These are phyloP conservation scores for Fusarium poae DNA, from an alignment of 2,329 filamentous ascomycete genomes.

Conservation along the genomic window DNA sequence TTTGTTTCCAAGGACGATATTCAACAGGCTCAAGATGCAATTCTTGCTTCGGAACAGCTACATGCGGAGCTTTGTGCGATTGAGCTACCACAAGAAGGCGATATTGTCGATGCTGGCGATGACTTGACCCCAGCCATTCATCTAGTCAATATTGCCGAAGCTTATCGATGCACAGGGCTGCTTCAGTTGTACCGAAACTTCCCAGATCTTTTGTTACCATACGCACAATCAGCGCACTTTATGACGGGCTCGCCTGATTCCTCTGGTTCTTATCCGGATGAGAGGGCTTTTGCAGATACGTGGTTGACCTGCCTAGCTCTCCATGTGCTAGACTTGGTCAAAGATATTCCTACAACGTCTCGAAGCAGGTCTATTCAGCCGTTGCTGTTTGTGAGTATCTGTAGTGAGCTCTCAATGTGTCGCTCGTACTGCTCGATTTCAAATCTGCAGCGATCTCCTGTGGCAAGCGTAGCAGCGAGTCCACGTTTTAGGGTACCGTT, in stretches of 20 bases:
- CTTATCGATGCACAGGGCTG: constrained; percentile 48
- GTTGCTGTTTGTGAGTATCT: constrained; percentile 58
- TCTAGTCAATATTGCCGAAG: constrained; percentile 47
- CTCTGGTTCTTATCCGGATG: not conserved
- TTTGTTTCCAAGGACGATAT: constrained; percentile 47
- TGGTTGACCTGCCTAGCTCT: constrained; percentile 60
- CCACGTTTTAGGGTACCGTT: constrained; percentile 23
- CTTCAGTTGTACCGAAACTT: constrained; percentile 53
- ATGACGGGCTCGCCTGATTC: constrained; percentile 16
- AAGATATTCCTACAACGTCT: constrained; percentile 58
- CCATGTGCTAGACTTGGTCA: constrained; percentile 58
- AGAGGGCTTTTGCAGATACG: constrained; percentile 46
- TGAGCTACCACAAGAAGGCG: constrained; percentile 31
- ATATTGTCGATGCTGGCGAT: constrained; percentile 46
- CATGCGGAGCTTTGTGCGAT: constrained; percentile 39
- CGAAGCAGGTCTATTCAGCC: constrained; percentile 61
- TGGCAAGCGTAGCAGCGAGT: constrained; percentile 38
- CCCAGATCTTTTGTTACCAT: constrained; percentile 55
- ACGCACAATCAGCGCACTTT: constrained; percentile 26
- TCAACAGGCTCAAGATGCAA: constrained; percentile 42
- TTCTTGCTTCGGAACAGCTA: constrained; percentile 34
- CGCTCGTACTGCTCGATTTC: constrained; percentile 35
- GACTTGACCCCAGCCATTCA: constrained; percentile 45
- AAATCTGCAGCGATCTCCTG: constrained; percentile 13
- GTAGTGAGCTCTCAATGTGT: constrained; percentile 58